Evolutionary conservation across 2,329 filamentous ascomycete genomes (phyloP).

Genomic region (Aureobasidium sp.): DNA sequence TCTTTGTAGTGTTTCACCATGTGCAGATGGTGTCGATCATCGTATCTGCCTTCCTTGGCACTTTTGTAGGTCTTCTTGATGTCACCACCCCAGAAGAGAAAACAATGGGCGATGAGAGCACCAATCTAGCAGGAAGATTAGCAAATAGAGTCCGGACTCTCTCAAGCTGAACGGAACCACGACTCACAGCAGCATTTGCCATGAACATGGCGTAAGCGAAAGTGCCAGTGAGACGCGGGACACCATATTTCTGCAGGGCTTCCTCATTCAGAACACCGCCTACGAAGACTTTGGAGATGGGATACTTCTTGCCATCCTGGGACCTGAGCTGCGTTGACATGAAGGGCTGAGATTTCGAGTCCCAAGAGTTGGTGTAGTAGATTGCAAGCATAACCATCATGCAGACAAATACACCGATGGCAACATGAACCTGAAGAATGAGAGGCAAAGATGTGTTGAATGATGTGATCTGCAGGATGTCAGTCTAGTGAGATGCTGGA

Average conservation of each 20-base stretch:
- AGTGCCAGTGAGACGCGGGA: conserved; percentile 43
- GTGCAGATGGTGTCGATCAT: conserved; percentile 47
- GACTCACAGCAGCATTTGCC: conserved; percentile 44
- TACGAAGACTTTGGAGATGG: conserved; percentile 37
- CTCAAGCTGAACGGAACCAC: background rate
- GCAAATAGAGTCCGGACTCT: too few relatives aligned
- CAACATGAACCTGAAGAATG: conserved; percentile 38
- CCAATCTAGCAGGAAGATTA: conserved; percentile 36
- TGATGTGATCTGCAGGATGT: conserved; percentile 44
- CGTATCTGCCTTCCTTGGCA: conserved; percentile 37
- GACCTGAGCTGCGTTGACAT: conserved; percentile 47
- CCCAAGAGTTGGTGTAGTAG: conserved; percentile 47
- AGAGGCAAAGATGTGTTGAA: conserved; percentile 47
- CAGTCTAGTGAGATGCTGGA: conserved; percentile 1
- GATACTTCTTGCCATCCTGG: conserved; percentile 32
- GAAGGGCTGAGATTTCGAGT: conserved; percentile 43
- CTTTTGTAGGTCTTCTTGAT: conserved; percentile 43
- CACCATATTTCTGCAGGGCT: conserved; percentile 38
- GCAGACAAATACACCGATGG: conserved; percentile 43
- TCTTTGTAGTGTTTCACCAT: conserved; percentile 51
- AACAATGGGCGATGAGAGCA: conserved; percentile 46
- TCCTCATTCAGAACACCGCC: conserved; percentile 38
- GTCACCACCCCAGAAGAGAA: conserved; percentile 52
- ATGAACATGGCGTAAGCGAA: conserved; percentile 46
- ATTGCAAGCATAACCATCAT: conserved; percentile 46